Evolutionary conservation across 768 basidiomycete genomes (phyloP), one percentile per base, ranked within the genome.

Genomic region (Mrakia hoshinonis): DNA sequence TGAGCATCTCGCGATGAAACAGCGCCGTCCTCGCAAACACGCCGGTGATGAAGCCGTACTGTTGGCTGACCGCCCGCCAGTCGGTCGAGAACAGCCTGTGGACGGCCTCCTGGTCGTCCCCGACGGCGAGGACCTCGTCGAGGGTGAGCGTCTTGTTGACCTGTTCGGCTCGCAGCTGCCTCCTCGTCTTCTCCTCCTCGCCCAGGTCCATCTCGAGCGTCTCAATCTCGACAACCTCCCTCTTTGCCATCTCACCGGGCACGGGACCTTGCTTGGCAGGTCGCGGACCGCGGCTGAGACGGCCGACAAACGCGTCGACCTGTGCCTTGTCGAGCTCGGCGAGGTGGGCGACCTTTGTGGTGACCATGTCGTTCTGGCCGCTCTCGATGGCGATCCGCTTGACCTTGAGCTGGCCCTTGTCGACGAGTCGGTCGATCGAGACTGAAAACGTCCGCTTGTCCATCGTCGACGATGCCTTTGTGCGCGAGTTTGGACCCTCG

Each of bases 261-360:
- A 26, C 29, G 29, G 55, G 24, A 29, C 55, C 24, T 34, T 34
- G n/a, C 55, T 31, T 26, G 15, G 24, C 24, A 6, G 31, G 29
- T 24, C 55, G 24, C 3, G 55, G 29, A 34, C 11, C 55, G 6
- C 29, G 13, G n/a, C 20, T 24, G 55, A 60, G 55, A 20, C 55
- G 11, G 9, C 24, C 31, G 64, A 66, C 31, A 22, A 49, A 66
- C 31, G 31, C 26, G 48, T n/a, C 31, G 48, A 66, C 12, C 64
- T 39, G 11, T 20, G 47, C 34, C 12, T 51, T 29, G 29, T 34
- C 26, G 15, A 49, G 43, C 0, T 46, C 49, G 5, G 29, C 34
- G 64, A 68, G 39, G 39, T 47, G 60, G 55, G 58, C 34, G 58
- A 68, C 43, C 54, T 68, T 68, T 38, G 46, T 58, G 18, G 54